These are phyloP conservation scores for Eimeria acervulina DNA, from an alignment of 169 alveolate species.

Conservation along the genomic window DNA sequence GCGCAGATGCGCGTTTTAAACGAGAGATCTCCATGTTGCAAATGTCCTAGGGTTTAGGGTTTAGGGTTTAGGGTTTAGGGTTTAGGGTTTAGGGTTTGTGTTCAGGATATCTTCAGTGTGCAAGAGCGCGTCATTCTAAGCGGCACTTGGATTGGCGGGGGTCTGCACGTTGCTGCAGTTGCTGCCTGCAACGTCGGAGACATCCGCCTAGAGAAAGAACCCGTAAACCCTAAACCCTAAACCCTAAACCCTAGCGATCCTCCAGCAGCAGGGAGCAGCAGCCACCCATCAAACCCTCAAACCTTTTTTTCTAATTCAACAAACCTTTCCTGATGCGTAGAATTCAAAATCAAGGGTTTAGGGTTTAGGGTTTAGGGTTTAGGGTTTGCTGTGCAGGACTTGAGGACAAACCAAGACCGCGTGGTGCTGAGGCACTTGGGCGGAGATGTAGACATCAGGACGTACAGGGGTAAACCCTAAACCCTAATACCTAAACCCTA, in stretches of 20 bases:
- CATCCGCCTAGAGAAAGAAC: conserved; percentile 86
- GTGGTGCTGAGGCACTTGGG: conserved; percentile 84
- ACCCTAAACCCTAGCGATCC: conserved; percentile 31
- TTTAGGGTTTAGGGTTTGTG: conserved; percentile 24
- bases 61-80: conserved; percentile 11
- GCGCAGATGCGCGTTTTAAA: no score
- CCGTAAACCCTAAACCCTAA: conserved; percentile 72
- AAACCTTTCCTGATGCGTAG: neutral
- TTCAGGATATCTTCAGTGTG: conserved; percentile 89
- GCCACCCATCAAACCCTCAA: neutral
- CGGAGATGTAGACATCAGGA: conserved; percentile 57
- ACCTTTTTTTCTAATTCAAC: neutral
- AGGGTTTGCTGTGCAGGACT: conserved; percentile 84
- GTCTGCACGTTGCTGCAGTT: conserved; percentile 90
- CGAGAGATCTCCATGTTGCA: neutral
- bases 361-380: conserved; percentile 4
- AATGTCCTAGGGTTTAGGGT: neutral
- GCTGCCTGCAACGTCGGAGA: conserved; percentile 96
- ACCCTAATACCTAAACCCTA: neutral
- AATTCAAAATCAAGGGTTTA: neutral
- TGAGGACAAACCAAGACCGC: conserved; percentile 87
- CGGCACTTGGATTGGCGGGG: conserved; percentile 93
- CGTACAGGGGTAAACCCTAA: conserved; percentile 69
- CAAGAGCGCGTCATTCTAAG: conserved; percentile 94
- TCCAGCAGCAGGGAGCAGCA: neutral